Conservation (phyloP, 2,329 filamentous ascomycete species). For the Epichloe uncinata region DNA sequence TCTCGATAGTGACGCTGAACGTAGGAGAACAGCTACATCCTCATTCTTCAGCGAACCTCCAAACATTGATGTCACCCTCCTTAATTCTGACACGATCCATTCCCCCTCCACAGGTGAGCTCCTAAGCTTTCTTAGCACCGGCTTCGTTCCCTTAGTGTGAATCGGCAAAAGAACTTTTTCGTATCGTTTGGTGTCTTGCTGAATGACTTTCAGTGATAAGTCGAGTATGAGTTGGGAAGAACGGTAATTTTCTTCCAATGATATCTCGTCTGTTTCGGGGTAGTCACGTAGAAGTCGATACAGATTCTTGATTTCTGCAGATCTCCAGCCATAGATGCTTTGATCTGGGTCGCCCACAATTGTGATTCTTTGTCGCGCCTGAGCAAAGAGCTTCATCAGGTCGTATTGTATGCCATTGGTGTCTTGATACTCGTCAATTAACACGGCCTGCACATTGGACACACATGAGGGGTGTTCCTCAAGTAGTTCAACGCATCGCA, state of each 20-base stretch:
- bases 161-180: slow-evolving; percentile 69
- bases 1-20: slow-evolving; percentile 69
- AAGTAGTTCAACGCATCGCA: slow-evolving; percentile 71
- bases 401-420: slow-evolving; percentile 94
- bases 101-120: slow-evolving; percentile 61
- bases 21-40: slow-evolving; percentile 78
- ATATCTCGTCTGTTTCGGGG: slow-evolving; percentile 64
- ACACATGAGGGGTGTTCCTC: slow-evolving; percentile 64
- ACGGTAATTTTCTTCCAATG: slow-evolving; percentile 87
- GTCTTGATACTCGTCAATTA: slow-evolving; percentile 97
- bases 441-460: slow-evolving; percentile 74
- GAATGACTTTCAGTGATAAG: slow-evolving; percentile 72
- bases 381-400: slow-evolving; percentile 77
- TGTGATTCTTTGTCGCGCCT: slow-evolving; percentile 62
- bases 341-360: slow-evolving; percentile 96
- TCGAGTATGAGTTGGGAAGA: slow-evolving; percentile 76
- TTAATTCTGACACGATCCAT: slow-evolving; percentile 81
- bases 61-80: slow-evolving; percentile 54
- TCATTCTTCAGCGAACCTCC: slow-evolving; percentile 59
- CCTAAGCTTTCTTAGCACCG: slow-evolving; percentile 65
- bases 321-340: slow-evolving; percentile 93
- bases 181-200: slow-evolving; percentile 74
- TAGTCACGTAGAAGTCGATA: slow-evolving; percentile 65
- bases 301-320: slow-evolving; percentile 83
- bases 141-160: slow-evolving; percentile 64